A percentile compares a stretch with the other conserved stretches of the same genome.
phyloP scores from a whole-genome alignment of 768 basidiomycete genomes.

The Termitomyces sp. region DNA sequence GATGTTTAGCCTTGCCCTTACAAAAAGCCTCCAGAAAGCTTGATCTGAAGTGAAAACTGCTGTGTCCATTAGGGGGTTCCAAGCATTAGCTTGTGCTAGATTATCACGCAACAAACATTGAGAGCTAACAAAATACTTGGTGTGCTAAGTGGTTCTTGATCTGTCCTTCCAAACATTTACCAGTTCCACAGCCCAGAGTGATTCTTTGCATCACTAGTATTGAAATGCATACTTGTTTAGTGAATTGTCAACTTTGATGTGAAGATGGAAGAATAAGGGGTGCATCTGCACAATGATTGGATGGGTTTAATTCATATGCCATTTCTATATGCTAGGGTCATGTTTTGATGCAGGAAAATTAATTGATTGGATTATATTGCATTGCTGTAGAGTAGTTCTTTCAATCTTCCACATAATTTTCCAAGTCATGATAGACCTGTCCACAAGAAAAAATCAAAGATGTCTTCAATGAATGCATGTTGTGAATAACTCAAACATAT shows the following conservation, averaged over 20 bases:
- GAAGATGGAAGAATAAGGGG: constrained; percentile 21
- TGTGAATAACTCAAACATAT: too few relatives aligned
- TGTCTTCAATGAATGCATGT: too few relatives aligned
- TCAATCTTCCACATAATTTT: neutral
- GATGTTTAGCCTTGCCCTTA: constrained; percentile 61
- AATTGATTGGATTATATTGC: neutral
- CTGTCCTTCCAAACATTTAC: neutral
- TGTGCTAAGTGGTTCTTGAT: constrained; percentile 1
- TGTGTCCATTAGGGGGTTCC: constrained; percentile 63
- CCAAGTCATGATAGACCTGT: neutral
- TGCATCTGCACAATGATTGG: constrained; percentile 15
- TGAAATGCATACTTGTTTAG: constrained; percentile 41
- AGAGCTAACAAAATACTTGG: constrained; percentile 55
- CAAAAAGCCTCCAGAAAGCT: constrained; percentile 67
- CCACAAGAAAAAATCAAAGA: too few relatives aligned
- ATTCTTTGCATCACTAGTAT: constrained; percentile 35
- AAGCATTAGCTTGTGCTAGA: constrained; percentile 76
- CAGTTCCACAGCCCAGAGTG: constrained; percentile 26
- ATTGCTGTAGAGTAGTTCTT: neutral
- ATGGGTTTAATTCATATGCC: constrained; percentile 16
- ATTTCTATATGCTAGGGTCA: constrained; percentile 19
- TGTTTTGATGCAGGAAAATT: constrained; percentile 17
- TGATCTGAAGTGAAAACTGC: constrained; percentile 69
- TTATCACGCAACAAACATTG: constrained; percentile 67
- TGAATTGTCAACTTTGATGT: constrained; percentile 35